A percentile compares a stretch with the other conserved stretches of the same genome.
phyloP scores from a whole-genome alignment of 2,329 filamentous ascomycete species.

The Pyrenochaeta sp. region DNA sequence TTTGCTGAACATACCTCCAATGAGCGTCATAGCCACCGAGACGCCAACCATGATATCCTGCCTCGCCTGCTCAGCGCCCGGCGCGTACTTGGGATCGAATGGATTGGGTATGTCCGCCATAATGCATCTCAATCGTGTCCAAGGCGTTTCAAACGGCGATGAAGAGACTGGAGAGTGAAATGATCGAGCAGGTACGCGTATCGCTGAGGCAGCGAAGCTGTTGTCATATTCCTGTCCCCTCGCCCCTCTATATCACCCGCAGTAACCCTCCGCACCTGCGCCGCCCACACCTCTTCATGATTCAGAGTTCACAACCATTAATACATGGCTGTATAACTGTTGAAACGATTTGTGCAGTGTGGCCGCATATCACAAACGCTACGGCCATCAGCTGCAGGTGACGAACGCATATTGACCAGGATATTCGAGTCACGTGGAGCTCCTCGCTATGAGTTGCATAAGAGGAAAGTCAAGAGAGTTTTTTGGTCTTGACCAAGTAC shows the following conservation, averaged over 20 bases:
- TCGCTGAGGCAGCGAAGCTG: conserved; percentile 3
- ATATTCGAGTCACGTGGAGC: conserved; percentile 1
- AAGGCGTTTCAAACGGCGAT: neutral
- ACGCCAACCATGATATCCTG: conserved; percentile 29
- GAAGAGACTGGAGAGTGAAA: neutral
- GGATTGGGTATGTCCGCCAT: conserved; percentile 19
- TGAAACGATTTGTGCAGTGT: conserved; percentile 25
- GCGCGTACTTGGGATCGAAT: conserved; percentile 17
- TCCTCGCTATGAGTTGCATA: conserved; percentile 1
- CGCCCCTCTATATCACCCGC: conserved; percentile 7
- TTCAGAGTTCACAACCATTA: conserved; percentile 10
- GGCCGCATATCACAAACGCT: conserved; percentile 26
- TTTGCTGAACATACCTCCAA: conserved; percentile 22
- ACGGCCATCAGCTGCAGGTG: conserved; percentile 27
- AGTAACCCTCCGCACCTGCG: conserved; percentile 2
- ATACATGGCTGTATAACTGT: conserved; percentile 11
- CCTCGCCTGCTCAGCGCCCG: conserved; percentile 22
- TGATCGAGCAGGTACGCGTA: neutral
- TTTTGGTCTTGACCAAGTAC: neutral
- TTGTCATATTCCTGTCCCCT: neutral
- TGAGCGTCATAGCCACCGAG: conserved; percentile 24
- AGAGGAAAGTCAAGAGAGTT: neutral
- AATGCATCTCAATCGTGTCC: neutral
- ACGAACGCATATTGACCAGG: conserved; percentile 8
- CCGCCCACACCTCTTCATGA: neutral